phyloP scores from a whole-genome alignment of 1,139 yeast genomes.

The Blastobotrys malaysiensis region DNA sequence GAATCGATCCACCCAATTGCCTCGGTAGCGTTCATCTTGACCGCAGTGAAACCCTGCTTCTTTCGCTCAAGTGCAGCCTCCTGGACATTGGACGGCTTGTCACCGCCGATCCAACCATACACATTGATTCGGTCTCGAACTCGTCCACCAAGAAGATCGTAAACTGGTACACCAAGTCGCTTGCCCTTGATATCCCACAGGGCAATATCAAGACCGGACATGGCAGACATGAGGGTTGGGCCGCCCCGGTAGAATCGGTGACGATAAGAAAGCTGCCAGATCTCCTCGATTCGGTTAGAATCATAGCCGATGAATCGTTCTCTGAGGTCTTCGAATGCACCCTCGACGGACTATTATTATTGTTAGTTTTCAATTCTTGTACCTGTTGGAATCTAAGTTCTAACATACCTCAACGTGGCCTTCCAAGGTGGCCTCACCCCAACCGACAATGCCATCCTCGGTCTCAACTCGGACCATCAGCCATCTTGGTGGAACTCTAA shows the following conservation, averaged over 20 bases:
- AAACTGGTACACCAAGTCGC: constrained; percentile 31
- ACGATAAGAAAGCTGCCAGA: constrained; percentile 30
- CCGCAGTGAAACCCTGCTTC: constrained; percentile 32
- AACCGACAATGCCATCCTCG: constrained; percentile 29
- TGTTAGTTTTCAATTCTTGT: not conserved
- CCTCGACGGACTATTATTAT: constrained; percentile 26
- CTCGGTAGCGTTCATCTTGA: constrained; percentile 31
- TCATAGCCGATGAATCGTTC: constrained; percentile 33
- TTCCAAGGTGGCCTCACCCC: constrained; percentile 32
- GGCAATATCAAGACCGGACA: constrained; percentile 32
- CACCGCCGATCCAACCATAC: constrained; percentile 35
- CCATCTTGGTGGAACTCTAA: constrained; percentile 32
- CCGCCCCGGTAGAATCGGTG: constrained; percentile 33
- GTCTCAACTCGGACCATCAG: constrained; percentile 29
- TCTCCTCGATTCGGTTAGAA: constrained; percentile 29
- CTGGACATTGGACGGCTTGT: constrained; percentile 28
- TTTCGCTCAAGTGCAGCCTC: constrained; percentile 28
- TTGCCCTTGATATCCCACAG: constrained; percentile 34
- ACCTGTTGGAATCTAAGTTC: not conserved
- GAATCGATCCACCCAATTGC: constrained; percentile 30
- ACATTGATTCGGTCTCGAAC: constrained; percentile 29
- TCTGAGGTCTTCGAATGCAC: constrained; percentile 28
- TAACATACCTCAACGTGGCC: constrained; percentile 27
- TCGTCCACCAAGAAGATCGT: constrained; percentile 30
- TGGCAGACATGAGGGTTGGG: constrained; percentile 31